phyloP scores from a whole-genome alignment of 1,284 basidiomycete species.

The Fistulina hepatica region DNA sequence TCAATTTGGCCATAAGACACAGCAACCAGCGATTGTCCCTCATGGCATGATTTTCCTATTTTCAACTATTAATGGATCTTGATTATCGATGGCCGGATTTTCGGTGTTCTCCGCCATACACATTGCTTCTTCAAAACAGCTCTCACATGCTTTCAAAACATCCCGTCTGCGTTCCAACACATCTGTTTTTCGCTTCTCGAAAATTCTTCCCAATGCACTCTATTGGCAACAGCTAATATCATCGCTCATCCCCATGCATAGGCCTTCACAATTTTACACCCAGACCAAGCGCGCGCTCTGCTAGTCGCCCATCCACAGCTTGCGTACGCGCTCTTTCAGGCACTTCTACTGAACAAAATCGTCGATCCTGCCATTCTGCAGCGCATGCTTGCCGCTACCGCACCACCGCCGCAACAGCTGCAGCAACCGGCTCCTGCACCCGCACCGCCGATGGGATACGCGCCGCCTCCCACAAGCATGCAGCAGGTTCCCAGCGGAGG shows the following conservation, averaged over 20 bases:
- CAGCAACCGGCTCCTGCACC: slow-evolving; percentile 22
- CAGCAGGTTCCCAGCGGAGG: slow-evolving; percentile 25
- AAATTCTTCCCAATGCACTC: too few relatives aligned
- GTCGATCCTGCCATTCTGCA: slow-evolving; percentile 80
- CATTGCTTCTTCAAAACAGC: background rate
- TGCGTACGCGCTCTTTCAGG: slow-evolving; percentile 94
- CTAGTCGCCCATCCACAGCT: slow-evolving; percentile 84
- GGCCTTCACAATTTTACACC: slow-evolving; percentile 84
- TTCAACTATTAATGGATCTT: too few relatives aligned
- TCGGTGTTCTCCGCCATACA: slow-evolving; percentile 3
- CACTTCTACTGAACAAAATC: slow-evolving; percentile 88
- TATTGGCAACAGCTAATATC: background rate
- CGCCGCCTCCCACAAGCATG: slow-evolving; percentile 26
- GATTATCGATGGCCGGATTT: too few relatives aligned
- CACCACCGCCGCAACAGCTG: slow-evolving; percentile 22
- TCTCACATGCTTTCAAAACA: slow-evolving; percentile 5
- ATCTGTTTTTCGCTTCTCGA: too few relatives aligned
- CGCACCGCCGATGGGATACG: slow-evolving; percentile 20
- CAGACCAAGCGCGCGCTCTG: slow-evolving; percentile 79
- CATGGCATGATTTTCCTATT: too few relatives aligned
- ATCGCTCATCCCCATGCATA: slow-evolving; percentile 24
- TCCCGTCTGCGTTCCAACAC: too few relatives aligned
- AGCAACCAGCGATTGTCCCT: too few relatives aligned
- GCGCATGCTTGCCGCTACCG: slow-evolving; percentile 49
- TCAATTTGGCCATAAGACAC: too few relatives aligned